Base-by-base conservation (phyloP, 2,329 filamentous ascomycete species). In the Penicillium digitatum region DNA sequence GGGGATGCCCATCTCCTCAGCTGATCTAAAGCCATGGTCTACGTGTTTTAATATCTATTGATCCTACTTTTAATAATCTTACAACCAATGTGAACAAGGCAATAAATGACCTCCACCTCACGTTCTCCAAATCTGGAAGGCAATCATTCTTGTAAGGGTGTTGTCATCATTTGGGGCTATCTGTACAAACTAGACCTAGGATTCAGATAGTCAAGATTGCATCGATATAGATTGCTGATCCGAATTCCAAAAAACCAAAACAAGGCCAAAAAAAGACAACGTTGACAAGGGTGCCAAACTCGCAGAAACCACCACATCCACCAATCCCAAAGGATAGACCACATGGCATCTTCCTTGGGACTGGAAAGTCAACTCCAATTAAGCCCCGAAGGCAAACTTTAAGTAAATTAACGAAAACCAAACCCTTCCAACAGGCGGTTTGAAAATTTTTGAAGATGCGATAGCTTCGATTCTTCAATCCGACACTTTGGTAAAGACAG, bases 391-490 rank as follows among this genome's bases (percentile, higher is more conserved):
- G 24, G 31, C 6, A 53, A 58, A 52, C 42, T 31, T 38, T 48
- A 56, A 51, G 14, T 26, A 37, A 20, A 34, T 38, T 29, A 50
- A 48, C 27, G 42, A 34, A 26, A 18, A 38, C 8, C 11, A 24
- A 4, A 14, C 37, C 39, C 46, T 46, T 38, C 46, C 29, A 56
- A 53, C 38, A n/a, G 46, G 46, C 40, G 18, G 42, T 40, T 52
- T 8, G n/a, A 31, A 29, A 29, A n/a, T 29, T 20, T 12, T 34
- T 24, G 5, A 24, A 11, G 11, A 47, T 10, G 24, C 29, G 51
- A 57, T 31, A 35, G 37, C 37, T 49, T 37, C 39, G 38, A 58
- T 50, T 48, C 7, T 39, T 14, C 5, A 24, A 51, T 34, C 52
- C 55, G 27, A 18, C 34, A 9, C 27, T 46, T 27, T 38, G 56